Base-by-base conservation (phyloP, 257 asterid genomes). In the Solanum peruvianum region DNA sequence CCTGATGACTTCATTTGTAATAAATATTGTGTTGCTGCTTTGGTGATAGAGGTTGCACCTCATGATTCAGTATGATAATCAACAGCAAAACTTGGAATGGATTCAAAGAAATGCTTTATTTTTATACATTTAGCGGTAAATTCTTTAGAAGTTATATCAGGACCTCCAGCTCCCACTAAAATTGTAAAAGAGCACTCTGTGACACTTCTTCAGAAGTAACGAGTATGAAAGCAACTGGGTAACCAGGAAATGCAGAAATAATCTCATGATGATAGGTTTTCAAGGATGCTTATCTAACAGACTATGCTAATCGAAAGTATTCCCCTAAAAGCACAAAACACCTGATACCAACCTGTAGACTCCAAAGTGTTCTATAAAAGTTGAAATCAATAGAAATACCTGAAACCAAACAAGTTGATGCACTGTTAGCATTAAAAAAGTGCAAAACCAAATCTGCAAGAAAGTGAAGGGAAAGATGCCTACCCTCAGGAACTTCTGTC, bases 281-380 rank as follows among this genome's bases (percentile, higher is more conserved):
- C 16, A 73, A 77, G 84, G 47, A 77, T 15, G 84, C 41, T 44
- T 45, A 78, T 78, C 64, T 14, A 45, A 78, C 41, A 78, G 41
- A 45, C 15, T 47, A 29, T 29, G 44, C 41, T 80, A 80, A 10
- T 29, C 66, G 49, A 52, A 33, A 49, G 33, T 73, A 72, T 72
- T 71, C 56, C 80, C 73, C 73, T 47, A 25, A 76, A 86, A 15
- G 72, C 47, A 76, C 69, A 86, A 25, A 62, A 72, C 45, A 29
- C 67, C 45, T 2, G 84, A 72, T 71, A 45, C 98, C 88, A 72
- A 94, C 99, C 99, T 97, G 99, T 89, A 97, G 93, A 92, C 98
- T 93, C 99, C 99, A 97, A 89, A 97, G 94, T 92, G 99, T 97
- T 90, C 93, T 97, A 92, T 97, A 97, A 87, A 97, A 97, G 94